Evolutionary conservation across 139 green algal species (phyloP), one percentile per base, ranked within the genome.

Genomic region (Limnomonas spitsbergensis): DNA sequence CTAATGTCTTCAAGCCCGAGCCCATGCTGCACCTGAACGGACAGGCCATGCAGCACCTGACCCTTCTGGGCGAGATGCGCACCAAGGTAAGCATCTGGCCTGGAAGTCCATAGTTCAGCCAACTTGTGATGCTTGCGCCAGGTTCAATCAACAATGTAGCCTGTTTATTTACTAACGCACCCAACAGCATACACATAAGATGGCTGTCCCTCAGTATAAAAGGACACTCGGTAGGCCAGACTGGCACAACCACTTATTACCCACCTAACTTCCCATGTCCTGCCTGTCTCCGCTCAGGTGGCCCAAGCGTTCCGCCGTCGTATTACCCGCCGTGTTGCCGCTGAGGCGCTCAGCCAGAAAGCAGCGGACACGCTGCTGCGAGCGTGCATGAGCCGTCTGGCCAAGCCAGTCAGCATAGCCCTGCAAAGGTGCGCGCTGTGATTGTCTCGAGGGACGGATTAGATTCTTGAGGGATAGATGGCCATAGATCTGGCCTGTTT

Each of bases 1-100:
- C 68, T 47, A 42, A 74, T 47, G 68, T 74, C 4, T 74, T 74
- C 68, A 74, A 74, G 36, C 35, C 68, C 9, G 68, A 74, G 68
- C 68, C 68, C 35, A n/a, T 74, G 68, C 36, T 42, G 36, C 68
- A 74, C 36, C 68, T 74, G 68, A 40, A 74, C 36, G 68, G 68
- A n/a, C 35, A 53, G 29, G 35, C 68, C 68, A 74, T 74, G 68
- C 68, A 74, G 68, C 68, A 74, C 36, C 68, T 74, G 6, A 32
- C 35, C 35, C 6, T 74, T 6, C 68, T 74, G 7, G 34, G 34
- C 24, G 35, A 47, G 36, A 74, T 74, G 68, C 35, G 68, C 35
- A 53, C n/a, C 56, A 70, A 70, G 56, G 56, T 70, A 32, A 7
- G n/a, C 47, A 61, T 29, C 14, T 20, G 20, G 47, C 20, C 47